These are phyloP conservation scores for Rhytidhysteron rufulum DNA, from an alignment of 2,329 filamentous ascomycete species.

Conservation along the genomic window DNA sequence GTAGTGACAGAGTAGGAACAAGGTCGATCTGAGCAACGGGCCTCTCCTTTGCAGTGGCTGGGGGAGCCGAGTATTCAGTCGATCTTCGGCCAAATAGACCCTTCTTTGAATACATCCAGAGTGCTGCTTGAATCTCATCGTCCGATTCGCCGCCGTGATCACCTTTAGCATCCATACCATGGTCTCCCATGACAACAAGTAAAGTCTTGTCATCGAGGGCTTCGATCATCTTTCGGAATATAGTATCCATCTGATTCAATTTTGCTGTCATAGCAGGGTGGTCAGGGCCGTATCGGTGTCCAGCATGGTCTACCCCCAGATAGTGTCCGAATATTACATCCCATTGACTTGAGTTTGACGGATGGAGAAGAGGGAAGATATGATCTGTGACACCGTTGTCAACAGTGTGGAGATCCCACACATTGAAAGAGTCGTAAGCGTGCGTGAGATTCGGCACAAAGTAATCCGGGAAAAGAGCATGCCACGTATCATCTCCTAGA, in stretches of 20 bases:
- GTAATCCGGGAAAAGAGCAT: conserved; percentile 85
- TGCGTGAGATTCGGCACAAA: conserved; percentile 83
- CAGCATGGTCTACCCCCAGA: conserved; percentile 93
- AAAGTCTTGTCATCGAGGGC: conserved; percentile 80
- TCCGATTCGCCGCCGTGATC: conserved; percentile 98
- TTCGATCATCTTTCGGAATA: conserved; percentile 68
- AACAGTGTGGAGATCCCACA: conserved; percentile 95
- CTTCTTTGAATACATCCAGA: conserved; percentile 98
- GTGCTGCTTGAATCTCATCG: conserved; percentile 86
- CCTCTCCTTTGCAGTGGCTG: conserved; percentile 69
- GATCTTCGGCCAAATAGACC: conserved; percentile 76
- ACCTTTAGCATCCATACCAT: conserved; percentile 96
- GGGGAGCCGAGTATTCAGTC: conserved; percentile 54
- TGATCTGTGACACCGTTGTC: conserved; percentile 93
- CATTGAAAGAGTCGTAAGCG: conserved; percentile 95
- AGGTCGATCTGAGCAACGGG: conserved; percentile 87
- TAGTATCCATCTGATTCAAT: conserved; percentile 81
- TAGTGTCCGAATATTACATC: conserved; percentile 94
- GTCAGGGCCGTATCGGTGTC: conserved; percentile 90
- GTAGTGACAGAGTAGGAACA: conserved; percentile 82
- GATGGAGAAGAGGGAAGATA: conserved; percentile 75
- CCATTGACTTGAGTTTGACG: conserved; percentile 67
- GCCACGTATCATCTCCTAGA: conserved; percentile 97
- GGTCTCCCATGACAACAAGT: conserved; percentile 95
- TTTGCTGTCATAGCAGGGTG: conserved; percentile 91